phyloP scores from a whole-genome alignment of 768 basidiomycete species.

The Macrolepiota fuliginosa region DNA sequence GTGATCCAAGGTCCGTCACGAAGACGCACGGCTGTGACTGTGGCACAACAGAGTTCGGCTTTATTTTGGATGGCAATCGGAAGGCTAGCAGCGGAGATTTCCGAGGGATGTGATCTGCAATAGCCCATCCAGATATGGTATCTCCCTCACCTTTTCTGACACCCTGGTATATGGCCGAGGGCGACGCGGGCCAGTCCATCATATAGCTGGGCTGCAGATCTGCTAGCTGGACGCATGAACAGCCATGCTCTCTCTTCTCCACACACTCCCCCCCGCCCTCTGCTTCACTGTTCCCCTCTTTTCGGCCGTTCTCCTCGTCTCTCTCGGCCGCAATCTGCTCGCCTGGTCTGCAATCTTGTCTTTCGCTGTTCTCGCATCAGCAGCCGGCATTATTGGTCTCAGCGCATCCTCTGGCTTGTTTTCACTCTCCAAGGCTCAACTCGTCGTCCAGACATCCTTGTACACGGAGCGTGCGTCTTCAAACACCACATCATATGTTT shows the following conservation, averaged over 20 bases:
- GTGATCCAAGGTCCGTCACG: too few relatives aligned
- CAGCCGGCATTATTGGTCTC: slow-evolving; percentile 8
- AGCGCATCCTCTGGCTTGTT: background rate
- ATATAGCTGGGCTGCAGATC: background rate
- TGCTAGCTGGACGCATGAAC: too few relatives aligned
- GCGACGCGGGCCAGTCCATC: background rate
- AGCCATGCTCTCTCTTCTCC: background rate
- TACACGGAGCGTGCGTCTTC: slow-evolving; percentile 5
- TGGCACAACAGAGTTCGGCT: background rate
- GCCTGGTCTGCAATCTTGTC: slow-evolving; percentile 23
- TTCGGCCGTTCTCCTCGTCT: background rate
- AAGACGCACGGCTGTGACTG: background rate
- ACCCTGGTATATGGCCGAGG: background rate
- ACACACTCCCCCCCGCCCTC: background rate
- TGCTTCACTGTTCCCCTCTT: background rate
- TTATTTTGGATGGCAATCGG: too few relatives aligned
- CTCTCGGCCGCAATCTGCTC: background rate
- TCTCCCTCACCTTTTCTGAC: background rate
- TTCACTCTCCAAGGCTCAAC: background rate
- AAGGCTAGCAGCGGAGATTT: background rate
- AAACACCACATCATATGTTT: background rate
- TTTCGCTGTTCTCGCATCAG: slow-evolving; percentile 50
- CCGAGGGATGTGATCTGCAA: background rate
- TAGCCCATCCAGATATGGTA: background rate
- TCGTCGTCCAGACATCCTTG: background rate